phyloP scores from a whole-genome alignment of 148 eudicot genomes.

The Fagopyrum tataricum region DNA sequence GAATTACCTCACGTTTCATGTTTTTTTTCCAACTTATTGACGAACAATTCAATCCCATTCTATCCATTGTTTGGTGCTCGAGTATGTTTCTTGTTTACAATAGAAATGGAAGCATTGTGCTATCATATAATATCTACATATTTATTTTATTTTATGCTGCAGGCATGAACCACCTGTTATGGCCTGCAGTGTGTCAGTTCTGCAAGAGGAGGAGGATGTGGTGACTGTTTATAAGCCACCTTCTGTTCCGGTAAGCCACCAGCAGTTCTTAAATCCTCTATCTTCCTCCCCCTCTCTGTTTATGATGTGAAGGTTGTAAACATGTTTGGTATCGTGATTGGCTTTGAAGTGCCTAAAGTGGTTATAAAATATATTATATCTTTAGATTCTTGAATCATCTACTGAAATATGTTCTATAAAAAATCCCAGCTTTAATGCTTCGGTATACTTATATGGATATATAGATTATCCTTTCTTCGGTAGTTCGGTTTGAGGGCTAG shows the following conservation, averaged over 20 bases:
- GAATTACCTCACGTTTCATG: conserved; percentile 1
- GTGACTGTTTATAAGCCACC: conserved; percentile 87
- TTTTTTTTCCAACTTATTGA: background rate
- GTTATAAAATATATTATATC: no score
- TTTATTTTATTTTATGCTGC: conserved; percentile 30
- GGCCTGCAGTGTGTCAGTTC: conserved; percentile 73
- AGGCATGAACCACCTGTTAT: conserved; percentile 99
- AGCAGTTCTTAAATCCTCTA: background rate
- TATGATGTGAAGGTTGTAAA: background rate
- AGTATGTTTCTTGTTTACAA: background rate
- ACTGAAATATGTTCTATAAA: no score
- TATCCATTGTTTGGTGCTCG: background rate
- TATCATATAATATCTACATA: background rate
- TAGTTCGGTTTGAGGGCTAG: background rate
- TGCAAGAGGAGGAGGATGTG: conserved; percentile 70
- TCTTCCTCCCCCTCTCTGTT: background rate
- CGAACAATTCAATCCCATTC: background rate
- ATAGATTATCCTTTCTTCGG: background rate
- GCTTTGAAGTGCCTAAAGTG: no score
- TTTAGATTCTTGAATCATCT: no score
- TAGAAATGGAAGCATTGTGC: background rate
- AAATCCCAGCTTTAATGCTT: no score
- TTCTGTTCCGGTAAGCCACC: conserved; percentile 77
- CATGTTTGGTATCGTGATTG: no score
- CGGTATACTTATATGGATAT: background rate